Evolutionary conservation across 2,329 filamentous ascomycete genomes (phyloP).

Genomic region (Seiridium cupressi): DNA sequence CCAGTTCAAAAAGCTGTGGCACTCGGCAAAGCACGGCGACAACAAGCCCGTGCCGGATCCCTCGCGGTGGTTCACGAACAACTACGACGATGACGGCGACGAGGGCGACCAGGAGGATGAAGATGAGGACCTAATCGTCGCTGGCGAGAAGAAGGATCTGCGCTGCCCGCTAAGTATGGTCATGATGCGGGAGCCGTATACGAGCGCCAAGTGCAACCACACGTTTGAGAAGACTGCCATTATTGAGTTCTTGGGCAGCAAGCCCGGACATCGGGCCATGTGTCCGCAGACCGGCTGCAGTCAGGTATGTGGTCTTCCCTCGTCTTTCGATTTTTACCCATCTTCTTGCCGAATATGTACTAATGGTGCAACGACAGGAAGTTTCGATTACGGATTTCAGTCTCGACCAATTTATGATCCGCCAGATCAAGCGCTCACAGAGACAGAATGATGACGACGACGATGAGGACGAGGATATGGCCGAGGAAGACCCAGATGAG

Average conservation of each 20-base stretch:
- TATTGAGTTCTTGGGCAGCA: slow-evolving; percentile 45
- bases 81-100: slow-evolving; percentile 16
- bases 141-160: slow-evolving; percentile 60
- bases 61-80: slow-evolving; percentile 52
- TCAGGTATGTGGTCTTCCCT: slow-evolving; percentile 37
- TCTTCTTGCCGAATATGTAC: neutral
- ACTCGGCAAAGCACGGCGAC: slow-evolving; percentile 48
- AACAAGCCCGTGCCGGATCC: slow-evolving; percentile 52
- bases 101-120: slow-evolving; percentile 45
- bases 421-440: slow-evolving; percentile 54
- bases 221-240: slow-evolving; percentile 69
- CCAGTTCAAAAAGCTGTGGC: slow-evolving; percentile 57
- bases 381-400: slow-evolving; percentile 53
- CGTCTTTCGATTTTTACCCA: neutral
- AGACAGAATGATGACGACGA: slow-evolving; percentile 42
- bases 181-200: slow-evolving; percentile 65
- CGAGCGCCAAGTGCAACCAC: slow-evolving; percentile 66
- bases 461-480: slow-evolving; percentile 38
- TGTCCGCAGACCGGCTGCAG: slow-evolving; percentile 68
- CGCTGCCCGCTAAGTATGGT: slow-evolving; percentile 69
- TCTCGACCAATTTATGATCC: slow-evolving; percentile 53
- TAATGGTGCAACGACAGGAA: slow-evolving; percentile 33
- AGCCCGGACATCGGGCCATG: slow-evolving; percentile 35
- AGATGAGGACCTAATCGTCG: slow-evolving; percentile 69
- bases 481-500: slow-evolving; percentile 21